A percentile compares a stretch with the other conserved stretches of the same genome.
phyloP scores from a whole-genome alignment of 1,139 yeast genomes.

The Scheffersomyces illinoinensis region DNA sequence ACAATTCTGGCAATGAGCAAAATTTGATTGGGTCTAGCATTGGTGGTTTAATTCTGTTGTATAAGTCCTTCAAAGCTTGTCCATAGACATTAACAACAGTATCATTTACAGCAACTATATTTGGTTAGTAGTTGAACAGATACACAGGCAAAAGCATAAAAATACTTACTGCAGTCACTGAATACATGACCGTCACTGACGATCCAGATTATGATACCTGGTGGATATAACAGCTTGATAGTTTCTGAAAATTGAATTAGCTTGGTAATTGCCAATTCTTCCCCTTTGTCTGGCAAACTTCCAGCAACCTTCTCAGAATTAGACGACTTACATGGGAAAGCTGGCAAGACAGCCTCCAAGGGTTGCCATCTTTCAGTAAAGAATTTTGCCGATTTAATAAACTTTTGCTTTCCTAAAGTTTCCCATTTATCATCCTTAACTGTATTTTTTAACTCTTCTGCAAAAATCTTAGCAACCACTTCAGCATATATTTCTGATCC shows the following conservation, averaged over 20 bases:
- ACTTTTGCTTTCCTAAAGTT: conserved; percentile 41
- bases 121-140: conserved; percentile 13
- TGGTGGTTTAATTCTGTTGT: conserved; percentile 27
- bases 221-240: conserved; percentile 46
- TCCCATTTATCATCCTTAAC: conserved; percentile 52
- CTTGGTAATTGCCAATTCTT: conserved; percentile 36
- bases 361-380: conserved; percentile 48
- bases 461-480: conserved; percentile 35
- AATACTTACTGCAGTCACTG: conserved; percentile 55
- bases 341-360: conserved; percentile 61
- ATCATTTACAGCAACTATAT: conserved; percentile 47
- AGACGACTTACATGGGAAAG: conserved; percentile 65
- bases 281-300: conserved; percentile 50
- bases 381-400: conserved; percentile 41
- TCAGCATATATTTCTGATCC: conserved; percentile 10
- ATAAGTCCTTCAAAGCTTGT: conserved; percentile 40
- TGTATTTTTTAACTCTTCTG: conserved; percentile 46
- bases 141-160: neutral
- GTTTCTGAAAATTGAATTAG: conserved; percentile 31
- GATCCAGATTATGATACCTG: conserved; percentile 57
- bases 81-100: conserved; percentile 51
- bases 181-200: conserved; percentile 69
- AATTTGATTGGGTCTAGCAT: conserved; percentile 31
- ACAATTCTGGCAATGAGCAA: conserved; percentile 38
- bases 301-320: conserved; percentile 55